phyloP scores from a whole-genome alignment of 345 rosid genomes.

The Camelina sativa region DNA sequence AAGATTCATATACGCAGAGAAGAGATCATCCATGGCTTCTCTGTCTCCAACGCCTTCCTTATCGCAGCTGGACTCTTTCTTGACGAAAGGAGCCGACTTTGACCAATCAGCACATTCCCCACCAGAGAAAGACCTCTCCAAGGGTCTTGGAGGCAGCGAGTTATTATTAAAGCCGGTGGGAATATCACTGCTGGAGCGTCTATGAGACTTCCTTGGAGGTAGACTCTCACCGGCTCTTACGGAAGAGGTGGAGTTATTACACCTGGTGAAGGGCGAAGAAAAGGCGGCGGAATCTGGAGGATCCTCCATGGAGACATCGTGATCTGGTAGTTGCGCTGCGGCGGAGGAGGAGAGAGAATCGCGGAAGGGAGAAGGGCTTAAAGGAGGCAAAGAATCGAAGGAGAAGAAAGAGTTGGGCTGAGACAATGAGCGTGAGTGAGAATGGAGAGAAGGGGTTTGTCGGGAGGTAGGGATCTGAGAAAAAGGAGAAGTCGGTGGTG shows the following conservation, averaged over 20 bases:
- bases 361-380: constrained; percentile 74
- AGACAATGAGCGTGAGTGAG: constrained; percentile 84
- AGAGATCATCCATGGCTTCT: constrained; percentile 84
- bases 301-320: constrained; percentile 73
- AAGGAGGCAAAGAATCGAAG: constrained; percentile 77
- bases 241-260: constrained; percentile 46
- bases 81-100: constrained; percentile 54
- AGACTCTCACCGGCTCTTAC: constrained; percentile 55
- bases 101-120: constrained; percentile 46
- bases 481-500: constrained; percentile 86
- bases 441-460: constrained; percentile 47
- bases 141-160: constrained; percentile 50
- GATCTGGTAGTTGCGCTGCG: constrained; percentile 31
- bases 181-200: constrained; percentile 92
- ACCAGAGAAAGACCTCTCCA: constrained; percentile 57
- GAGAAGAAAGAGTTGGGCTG: constrained; percentile 83
- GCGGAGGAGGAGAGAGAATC: constrained; percentile 42
- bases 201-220: constrained; percentile 83
- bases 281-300: constrained; percentile 50
- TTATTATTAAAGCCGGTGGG: constrained; percentile 58
- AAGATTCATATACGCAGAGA: constrained; percentile 95
- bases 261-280: constrained; percentile 59
- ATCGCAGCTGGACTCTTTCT: constrained; percentile 62
- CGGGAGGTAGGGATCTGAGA: constrained; percentile 78
- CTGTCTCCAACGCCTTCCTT: constrained; percentile 73